phyloP scores from a whole-genome alignment of 2,329 filamentous ascomycete genomes.

The Diaporthe sp. region DNA sequence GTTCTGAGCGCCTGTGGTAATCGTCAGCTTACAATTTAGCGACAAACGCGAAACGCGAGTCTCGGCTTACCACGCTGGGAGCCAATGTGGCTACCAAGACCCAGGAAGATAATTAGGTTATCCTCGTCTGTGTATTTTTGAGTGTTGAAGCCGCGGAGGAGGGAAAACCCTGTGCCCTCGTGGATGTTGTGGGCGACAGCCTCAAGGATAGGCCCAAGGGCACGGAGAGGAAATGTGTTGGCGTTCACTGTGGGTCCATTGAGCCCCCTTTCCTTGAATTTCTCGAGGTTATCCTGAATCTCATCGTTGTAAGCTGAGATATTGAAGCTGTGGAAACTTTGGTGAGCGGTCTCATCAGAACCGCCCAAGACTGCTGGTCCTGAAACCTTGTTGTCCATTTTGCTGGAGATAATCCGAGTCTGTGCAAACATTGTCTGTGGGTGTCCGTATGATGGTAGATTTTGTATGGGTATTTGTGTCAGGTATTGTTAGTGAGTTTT shows the following conservation, averaged over 20 bases:
- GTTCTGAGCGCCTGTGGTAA: conserved; percentile 59
- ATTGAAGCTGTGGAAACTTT: no score
- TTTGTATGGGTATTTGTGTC: not conserved
- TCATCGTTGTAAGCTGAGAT: conserved; percentile 12
- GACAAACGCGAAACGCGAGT: rapidly evolving
- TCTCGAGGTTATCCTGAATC: conserved; percentile 46
- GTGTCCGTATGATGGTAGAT: not conserved
- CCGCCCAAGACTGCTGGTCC: not conserved
- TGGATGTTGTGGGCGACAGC: conserved; percentile 55
- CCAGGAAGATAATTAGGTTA: conserved; percentile 68
- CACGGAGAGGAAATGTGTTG: conserved; percentile 58
- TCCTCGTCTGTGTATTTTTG: conserved; percentile 65
- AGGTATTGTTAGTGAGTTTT: not conserved
- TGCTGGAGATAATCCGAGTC: not conserved
- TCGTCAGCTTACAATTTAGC: not conserved
- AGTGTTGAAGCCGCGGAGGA: conserved; percentile 68
- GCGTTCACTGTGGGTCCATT: conserved; percentile 50
- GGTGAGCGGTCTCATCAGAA: not conserved
- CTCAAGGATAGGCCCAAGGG: conserved; percentile 52
- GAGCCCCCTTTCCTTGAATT: conserved; percentile 47
- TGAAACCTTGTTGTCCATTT: not conserved
- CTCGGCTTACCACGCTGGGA: conserved; percentile 26
- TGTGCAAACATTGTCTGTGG: not conserved
- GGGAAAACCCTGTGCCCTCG: conserved; percentile 63
- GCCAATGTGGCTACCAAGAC: conserved; percentile 69